Conservation (phyloP, 352 stramenopile genomes). For the Peronospora destructor region DNA sequence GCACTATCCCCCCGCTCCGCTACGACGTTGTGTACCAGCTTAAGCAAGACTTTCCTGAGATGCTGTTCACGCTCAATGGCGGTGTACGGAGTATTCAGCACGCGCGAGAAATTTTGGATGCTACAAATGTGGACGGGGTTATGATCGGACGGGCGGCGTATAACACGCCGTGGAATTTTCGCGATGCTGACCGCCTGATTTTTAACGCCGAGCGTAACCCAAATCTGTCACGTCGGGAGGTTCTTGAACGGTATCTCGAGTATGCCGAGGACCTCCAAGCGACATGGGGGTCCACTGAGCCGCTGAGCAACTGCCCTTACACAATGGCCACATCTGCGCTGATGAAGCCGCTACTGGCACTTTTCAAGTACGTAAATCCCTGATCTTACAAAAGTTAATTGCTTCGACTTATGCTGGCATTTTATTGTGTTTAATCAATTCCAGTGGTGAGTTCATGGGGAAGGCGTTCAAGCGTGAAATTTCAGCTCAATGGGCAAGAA, state of each 20-base stretch:
- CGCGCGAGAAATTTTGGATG: slow-evolving; percentile 82
- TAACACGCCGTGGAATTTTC: slow-evolving; percentile 85
- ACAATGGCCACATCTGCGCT: slow-evolving; percentile 74
- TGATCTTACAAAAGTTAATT: neutral
- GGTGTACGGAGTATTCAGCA: slow-evolving; percentile 91
- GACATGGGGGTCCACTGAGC: slow-evolving; percentile 53
- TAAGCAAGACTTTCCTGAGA: slow-evolving; percentile 93
- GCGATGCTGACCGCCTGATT: slow-evolving; percentile 76
- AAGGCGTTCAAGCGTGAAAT: slow-evolving; percentile 82
- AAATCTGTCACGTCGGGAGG: slow-evolving; percentile 80
- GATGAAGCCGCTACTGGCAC: slow-evolving; percentile 67
- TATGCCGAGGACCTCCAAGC: slow-evolving; percentile 76
- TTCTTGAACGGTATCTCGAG: slow-evolving; percentile 79
- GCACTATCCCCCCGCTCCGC: slow-evolving; percentile 94
- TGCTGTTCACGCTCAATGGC: slow-evolving; percentile 97
- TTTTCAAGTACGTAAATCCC: slow-evolving; percentile 60
- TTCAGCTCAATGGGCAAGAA: slow-evolving; percentile 55
- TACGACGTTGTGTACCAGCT: slow-evolving; percentile 93
- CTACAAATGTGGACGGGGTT: slow-evolving; percentile 70
- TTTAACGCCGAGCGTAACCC: slow-evolving; percentile 66
- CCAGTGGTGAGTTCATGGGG: slow-evolving; percentile 63
- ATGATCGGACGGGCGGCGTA: slow-evolving; percentile 90
- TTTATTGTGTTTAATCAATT: slow-evolving; percentile 7
- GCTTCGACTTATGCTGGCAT: neutral
- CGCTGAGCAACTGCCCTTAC: slow-evolving; percentile 43